Percentiles rank a stretch among this genome's conserved stretches.
Evolutionary conservation across 805 yeast species (phyloP).

Genomic region (Torulaspora indica): DNA sequence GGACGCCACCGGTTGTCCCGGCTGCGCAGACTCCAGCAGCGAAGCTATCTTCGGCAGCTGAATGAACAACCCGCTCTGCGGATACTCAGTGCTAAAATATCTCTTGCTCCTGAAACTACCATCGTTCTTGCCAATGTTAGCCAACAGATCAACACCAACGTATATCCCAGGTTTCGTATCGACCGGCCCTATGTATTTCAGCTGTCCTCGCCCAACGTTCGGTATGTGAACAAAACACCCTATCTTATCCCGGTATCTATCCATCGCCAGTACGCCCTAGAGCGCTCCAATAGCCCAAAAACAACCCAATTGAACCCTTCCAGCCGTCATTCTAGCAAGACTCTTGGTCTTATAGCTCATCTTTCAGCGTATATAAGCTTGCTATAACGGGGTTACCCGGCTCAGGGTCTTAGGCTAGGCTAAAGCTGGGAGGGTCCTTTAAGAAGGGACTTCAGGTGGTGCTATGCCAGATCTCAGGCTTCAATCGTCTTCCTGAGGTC

Average conservation of each 20-base stretch:
- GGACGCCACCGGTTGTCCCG: conserved; percentile 11
- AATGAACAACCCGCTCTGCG: conserved; percentile 72
- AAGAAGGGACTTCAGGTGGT: neutral
- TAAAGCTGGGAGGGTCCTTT: neutral
- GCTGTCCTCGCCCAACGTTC: conserved; percentile 62
- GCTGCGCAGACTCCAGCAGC: conserved; percentile 22
- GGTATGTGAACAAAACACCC: conserved; percentile 48
- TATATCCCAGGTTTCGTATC: conserved; percentile 67
- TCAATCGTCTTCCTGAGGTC: neutral
- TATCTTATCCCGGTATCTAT: conserved; percentile 25
- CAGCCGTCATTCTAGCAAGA: too few species aligned
- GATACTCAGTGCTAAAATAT: conserved; percentile 61
- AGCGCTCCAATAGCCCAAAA: neutral
- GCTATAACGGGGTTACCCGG: neutral
- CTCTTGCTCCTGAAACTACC: conserved; percentile 72
- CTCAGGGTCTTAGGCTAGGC: neutral
- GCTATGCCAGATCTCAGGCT: neutral
- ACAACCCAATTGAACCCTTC: neutral
- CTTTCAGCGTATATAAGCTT: neutral
- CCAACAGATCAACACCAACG: conserved; percentile 83
- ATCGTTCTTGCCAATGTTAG: conserved; percentile 69
- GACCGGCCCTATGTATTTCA: conserved; percentile 69
- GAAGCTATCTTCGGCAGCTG: conserved; percentile 45
- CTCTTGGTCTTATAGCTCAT: too few species aligned
- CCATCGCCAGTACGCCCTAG: conserved; percentile 5